A percentile compares a stretch with the other conserved stretches of the same genome.
Conservation (phyloP, 352 stramenopile genomes). For the Pythium vanterpoolii region DNA sequence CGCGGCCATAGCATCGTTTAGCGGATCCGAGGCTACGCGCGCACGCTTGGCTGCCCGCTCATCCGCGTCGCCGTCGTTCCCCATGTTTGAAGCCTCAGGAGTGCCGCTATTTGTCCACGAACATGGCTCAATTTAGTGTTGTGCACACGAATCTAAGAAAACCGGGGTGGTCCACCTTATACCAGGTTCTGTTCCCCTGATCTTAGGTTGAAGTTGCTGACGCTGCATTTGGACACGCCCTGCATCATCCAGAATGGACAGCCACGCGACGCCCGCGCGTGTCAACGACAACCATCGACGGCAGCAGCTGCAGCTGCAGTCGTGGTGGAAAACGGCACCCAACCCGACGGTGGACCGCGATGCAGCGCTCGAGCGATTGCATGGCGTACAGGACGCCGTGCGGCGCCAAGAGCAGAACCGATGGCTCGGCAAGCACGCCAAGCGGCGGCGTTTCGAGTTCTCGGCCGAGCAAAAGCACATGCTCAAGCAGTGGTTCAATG, state of each 20-base stretch:
- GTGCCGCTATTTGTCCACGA: neutral
- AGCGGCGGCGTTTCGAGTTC: conserved; percentile 60
- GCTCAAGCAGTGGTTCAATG: conserved; percentile 75
- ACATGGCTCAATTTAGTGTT: neutral
- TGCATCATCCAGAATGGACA: neutral
- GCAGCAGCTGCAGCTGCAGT: conserved; percentile 4
- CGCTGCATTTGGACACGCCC: neutral
- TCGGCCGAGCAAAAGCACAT: conserved; percentile 69
- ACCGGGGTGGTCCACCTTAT: neutral
- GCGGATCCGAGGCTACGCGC: neutral
- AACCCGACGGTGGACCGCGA: conserved; percentile 18
- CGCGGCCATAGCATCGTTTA: conserved; percentile 25
- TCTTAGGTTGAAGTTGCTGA: neutral
- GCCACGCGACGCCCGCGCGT: neutral
- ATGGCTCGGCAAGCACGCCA: conserved; percentile 68
- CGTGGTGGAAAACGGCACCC: conserved; percentile 37
- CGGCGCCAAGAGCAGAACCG: conserved; percentile 58
- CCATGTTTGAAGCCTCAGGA: neutral
- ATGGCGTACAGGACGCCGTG: conserved; percentile 44
- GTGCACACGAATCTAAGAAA: neutral
- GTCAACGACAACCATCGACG: neutral
- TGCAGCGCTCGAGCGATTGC: conserved; percentile 27
- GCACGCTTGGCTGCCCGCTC: conserved; percentile 13
- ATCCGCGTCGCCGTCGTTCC: neutral
- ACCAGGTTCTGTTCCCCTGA: no score